Evolutionary conservation across 192 early-diverging fungal genomes (phyloP), one percentile per base, ranked within the genome.

Genomic region (Lobosporangium transversale): DNA sequence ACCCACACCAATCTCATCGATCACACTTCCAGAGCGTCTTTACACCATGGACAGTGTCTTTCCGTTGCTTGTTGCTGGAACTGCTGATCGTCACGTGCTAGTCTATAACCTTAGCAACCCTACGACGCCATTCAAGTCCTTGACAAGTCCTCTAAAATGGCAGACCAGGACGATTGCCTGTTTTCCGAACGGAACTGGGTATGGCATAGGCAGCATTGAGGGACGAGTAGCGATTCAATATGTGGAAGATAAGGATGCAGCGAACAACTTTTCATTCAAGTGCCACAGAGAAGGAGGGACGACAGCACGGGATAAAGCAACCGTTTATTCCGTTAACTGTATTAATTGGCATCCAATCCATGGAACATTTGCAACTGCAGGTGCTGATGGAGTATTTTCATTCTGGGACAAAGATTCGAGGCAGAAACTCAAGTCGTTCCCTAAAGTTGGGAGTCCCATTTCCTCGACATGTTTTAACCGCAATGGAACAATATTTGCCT

Each of bases 361-460:
- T 78, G 94, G 94, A 32, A 97, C 97, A 14, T 96, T 97, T 70
- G 87, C 91, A 20, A 96, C 95, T 15, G 88, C 89, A 3, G 94
- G 94, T 29, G 83, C 91, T 20, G 96, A 98, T 78, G 96, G 96
- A 26, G 84, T 87, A 27, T 89, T 95, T 50, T 81, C 87, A 44
- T 96, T 97, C 71, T 98, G 97, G 97, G 97, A 98, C 81, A 97
- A 96, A 80, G 94, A 94, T 70, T 90, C 93, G 20, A 91, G 91
- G 70, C 91, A 91, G 58, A 89, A 91, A 56, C 86, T 97, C 58
- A 96, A 96, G 83, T 62, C 76, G 18, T 91, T 94, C 73, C 50
- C 79, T 32, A 88, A 88, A 24, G 79, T 90, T 17, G 87, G 84
- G 27, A 83, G 67, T 9, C 89, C 91, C 23, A 90, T 98, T 54